Base-by-base conservation (phyloP, 352 stramenopile genomes). In the Pilasporangium apinafurcum region DNA sequence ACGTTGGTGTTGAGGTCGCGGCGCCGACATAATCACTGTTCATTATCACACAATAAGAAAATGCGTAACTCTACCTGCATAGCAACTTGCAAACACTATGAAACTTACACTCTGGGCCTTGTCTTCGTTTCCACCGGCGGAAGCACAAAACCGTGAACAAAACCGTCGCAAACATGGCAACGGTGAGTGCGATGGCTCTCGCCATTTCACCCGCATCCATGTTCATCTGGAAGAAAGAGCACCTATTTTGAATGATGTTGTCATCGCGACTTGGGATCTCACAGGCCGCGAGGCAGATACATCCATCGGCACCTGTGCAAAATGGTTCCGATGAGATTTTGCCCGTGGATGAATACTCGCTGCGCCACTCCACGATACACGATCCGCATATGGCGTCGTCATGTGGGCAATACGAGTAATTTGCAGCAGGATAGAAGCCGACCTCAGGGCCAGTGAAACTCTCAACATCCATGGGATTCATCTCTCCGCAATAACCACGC, bases 361-460 rank as follows among this genome's bases (percentile, higher is more conserved):
- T 26, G 4, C 27, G 40, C 48, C 48, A 56, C 7, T 25, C n/a
- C 29, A 0, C 35, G 24, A 45, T 50, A 18, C 48, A 56, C 27
- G 34, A 5, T 16, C 16, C 36, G 40, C 48, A 56, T 17, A 35
- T 40, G 0, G 33, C 40, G 27, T 56, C 48, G 6, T 14, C 8
- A 6, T 34, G 6, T 17, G n/a, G 17, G 35, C 48, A 56, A 17
- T 56, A 56, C 27, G 48, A 46, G 10, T 40, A 56, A 36, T 56
- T 56, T 12, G 33, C 48, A 9, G 48, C 27, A 6, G 48, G 48
- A 22, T 46, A 56, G 34, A 37, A 56, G 33, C 48, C 40, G 12
- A n/a, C n/a, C n/a, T n/a, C n/a, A n/a, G n/a, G n/a, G n/a, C n/a
- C n/a, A n/a, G n/a, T n/a, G n/a, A n/a, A n/a, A n/a, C n/a, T n/a